Evolutionary conservation across 352 stramenopile genomes (phyloP), one percentile per base, ranked within the genome.

Genomic region (Phytophthora melonis): DNA sequence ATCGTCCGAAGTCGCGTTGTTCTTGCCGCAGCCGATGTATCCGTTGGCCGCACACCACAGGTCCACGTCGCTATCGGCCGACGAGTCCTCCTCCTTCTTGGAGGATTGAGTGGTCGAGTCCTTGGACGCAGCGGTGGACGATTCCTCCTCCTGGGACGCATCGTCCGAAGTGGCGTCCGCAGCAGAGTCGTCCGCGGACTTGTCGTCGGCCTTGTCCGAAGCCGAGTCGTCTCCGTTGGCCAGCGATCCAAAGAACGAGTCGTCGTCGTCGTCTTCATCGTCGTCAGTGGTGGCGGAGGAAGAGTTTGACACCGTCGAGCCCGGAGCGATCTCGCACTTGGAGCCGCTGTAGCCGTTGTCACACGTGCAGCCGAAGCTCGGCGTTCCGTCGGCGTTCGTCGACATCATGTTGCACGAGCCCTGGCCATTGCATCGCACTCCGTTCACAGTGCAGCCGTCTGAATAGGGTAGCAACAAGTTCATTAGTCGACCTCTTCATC

Each of bases 391-490:
- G n/a, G 66, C 60, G 27, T 63, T 71, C 23, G 68, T 67, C 47
- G 66, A 80, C 58, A 75, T 66, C 50, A 91, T 78, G 60, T 88
- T 81, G 72, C 89, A 96, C 39, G 81, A 89, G 14, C 89, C 89
- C 30, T 88, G 83, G 57, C 81, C 88, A 69, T 94, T 94, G 75
- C 89, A 96, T 76, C 85, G 86, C 75, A 82, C 73, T 54, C 83
- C 84, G 45, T 88, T 82, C n/a, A 70, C 63, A 43, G 70, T 80
- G 66, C 83, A 93, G n/a, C 65, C 66, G 21, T 75, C 83, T 91
- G 25, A 10, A 6, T 1, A 43, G 27, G 7, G 27, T 23, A 63
- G 13, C 5, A 23, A 58, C 5, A 18, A 43, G 10, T 19, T 55
- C 14, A 16, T 43, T 4, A 6, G 30, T 34, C 16, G 61, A 47